These are phyloP conservation scores for Phytophthora fragariae DNA, from an alignment of 352 stramenopile species.

Conservation along the genomic window DNA sequence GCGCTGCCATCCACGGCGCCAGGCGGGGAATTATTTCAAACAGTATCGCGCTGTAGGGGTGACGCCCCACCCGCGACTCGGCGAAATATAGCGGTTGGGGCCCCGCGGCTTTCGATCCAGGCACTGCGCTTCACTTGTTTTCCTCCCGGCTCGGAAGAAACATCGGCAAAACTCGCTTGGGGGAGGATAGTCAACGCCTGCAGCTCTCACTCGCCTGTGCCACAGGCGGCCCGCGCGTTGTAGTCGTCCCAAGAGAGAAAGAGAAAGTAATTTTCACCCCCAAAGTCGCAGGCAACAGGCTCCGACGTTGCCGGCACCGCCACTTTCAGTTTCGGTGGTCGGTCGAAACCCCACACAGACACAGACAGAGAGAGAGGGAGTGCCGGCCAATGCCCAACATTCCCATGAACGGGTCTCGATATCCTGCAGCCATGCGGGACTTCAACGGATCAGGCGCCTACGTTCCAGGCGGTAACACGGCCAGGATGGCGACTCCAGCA, in stretches of 20 bases:
- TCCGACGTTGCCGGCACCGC: background rate
- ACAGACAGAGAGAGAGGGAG: background rate
- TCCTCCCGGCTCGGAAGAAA: constrained; percentile 36
- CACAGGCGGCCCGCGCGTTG: constrained; percentile 41
- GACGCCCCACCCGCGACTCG: constrained; percentile 8
- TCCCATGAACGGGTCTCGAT: constrained; percentile 36
- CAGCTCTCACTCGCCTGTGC: constrained; percentile 32
- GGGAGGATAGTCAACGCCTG: constrained; percentile 1
- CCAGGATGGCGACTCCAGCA: constrained; percentile 12
- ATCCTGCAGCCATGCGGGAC: constrained; percentile 25
- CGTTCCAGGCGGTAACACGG: constrained; percentile 10
- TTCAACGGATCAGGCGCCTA: constrained; percentile 24
- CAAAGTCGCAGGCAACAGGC: background rate
- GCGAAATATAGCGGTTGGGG: constrained; percentile 24
- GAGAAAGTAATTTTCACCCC: constrained; percentile 2
- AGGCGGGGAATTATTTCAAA: background rate
- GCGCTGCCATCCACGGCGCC: background rate
- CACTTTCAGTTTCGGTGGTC: constrained; percentile 40
- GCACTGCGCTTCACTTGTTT: constrained; percentile 32
- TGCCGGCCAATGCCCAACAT: constrained; percentile 26
- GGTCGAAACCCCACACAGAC: constrained; percentile 6
- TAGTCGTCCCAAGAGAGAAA: constrained; percentile 38
- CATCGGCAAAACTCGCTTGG: constrained; percentile 16
- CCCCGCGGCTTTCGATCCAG: background rate
- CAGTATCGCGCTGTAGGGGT: constrained; percentile 4